A percentile compares a stretch with the other conserved stretches of the same genome.
These are phyloP conservation scores for Aquanectria penicillioides DNA, from an alignment of 2,329 filamentous ascomycete species.

Conservation along the genomic window DNA sequence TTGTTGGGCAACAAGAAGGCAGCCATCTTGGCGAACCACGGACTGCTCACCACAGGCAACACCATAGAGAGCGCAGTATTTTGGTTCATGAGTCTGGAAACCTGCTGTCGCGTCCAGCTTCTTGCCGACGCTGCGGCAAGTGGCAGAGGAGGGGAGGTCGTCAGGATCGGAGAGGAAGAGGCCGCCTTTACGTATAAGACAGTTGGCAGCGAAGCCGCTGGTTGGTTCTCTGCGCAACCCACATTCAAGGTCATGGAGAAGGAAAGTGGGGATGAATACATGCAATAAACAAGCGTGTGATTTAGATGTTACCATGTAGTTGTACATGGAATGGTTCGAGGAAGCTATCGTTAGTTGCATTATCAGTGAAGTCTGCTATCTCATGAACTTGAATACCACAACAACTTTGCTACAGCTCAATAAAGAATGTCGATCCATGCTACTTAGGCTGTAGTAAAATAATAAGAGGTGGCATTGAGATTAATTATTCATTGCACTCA, in stretches of 20 bases:
- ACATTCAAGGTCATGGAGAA: constrained; percentile 14
- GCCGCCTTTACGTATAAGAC: constrained; percentile 16
- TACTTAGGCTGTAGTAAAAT: too few species aligned
- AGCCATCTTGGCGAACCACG: constrained; percentile 18
- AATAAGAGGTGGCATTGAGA: too few species aligned
- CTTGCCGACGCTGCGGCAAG: constrained; percentile 14
- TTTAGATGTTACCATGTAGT: too few species aligned
- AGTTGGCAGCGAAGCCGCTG: constrained; percentile 3
- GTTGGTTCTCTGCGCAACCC: constrained; percentile 22
- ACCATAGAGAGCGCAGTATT: constrained; percentile 12
- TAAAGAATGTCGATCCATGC: too few species aligned
- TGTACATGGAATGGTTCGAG: too few species aligned
- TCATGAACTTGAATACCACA: too few species aligned
- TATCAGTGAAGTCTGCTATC: too few species aligned
- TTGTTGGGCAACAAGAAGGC: constrained; percentile 12
- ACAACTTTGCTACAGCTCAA: too few species aligned
- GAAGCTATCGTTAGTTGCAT: too few species aligned
- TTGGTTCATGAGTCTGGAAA: constrained; percentile 23
- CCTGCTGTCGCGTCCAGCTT: constrained; percentile 21
- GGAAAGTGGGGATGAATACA: constrained; percentile 6
- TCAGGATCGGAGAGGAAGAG: constrained; percentile 11
- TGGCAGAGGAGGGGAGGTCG: constrained; percentile 3
- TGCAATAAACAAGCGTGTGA: not conserved
- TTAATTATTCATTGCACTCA: too few species aligned
- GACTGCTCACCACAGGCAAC: constrained; percentile 15